Base-by-base conservation (phyloP, 495 filamentous ascomycete species). In the Hyaloscypha hepaticicola region DNA sequence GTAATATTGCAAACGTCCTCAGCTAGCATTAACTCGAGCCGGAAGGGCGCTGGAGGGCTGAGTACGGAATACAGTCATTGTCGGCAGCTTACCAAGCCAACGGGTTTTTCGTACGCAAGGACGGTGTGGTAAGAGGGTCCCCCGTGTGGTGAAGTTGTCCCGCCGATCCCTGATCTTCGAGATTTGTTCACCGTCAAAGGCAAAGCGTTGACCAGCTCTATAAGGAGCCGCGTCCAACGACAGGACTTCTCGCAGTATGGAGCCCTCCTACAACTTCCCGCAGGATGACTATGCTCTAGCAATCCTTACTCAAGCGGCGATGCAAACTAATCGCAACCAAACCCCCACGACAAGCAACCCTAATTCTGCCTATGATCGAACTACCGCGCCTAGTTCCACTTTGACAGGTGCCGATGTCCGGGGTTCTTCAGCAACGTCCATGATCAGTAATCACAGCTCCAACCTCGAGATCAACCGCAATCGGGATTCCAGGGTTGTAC, bases 271-370 rank as follows among this genome's bases (percentile, higher is more conserved):
- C 56, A 61, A 62, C 19, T 61, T 59, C 48, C 63, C 63, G 8
- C 63, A 61, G 27, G 60, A 69, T 34, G 60, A 68, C 31, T 66
- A 65, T 69, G 69, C 69, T 31, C 51, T 68, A 24, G 41, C 63
- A 49, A 61, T 71, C 24, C 55, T 71, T 28, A 71, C 64, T 16
- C 60, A 66, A 5, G 69, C 66, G 25, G 69, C 69, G 22, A 66
- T 62, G 55, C 38, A 45, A 16, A 45, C 38, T 49, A 65, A 55
- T 58, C 60, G 22, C 24, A 22, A 33, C 62, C 16, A 31, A 11
- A 61, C 26, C 56, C n/a, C 48, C 55, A 29, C 11, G 12, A 48
- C 38, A 2, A 58, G 52, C 31, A 31, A 53, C 48, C 48, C 64
- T 26, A 58, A 24, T 55, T 59, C 56, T 33, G 51, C 45, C 53